These are phyloP conservation scores for Stentor coeruleus DNA, from an alignment of 73 alveolate genomes.

Conservation along the genomic window DNA sequence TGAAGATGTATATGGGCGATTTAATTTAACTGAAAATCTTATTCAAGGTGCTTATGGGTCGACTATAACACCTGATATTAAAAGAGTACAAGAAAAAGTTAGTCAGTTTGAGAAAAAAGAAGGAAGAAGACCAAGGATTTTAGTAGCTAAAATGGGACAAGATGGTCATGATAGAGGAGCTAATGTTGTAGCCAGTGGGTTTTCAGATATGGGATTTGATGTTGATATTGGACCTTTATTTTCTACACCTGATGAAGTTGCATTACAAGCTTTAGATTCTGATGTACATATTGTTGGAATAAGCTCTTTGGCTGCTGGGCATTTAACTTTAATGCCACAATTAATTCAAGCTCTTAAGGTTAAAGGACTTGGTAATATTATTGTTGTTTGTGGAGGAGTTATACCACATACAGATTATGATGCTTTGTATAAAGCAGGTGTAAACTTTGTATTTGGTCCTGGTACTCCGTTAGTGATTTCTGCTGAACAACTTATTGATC, in stretches of 20 bases:
- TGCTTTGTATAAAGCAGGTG: constrained; percentile 53
- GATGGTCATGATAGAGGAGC: constrained; percentile 82
- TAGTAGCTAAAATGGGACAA: constrained; percentile 68
- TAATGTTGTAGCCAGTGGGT: constrained; percentile 66
- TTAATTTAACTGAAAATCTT: constrained; percentile 43
- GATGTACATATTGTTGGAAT: constrained; percentile 71
- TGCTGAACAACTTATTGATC: constrained; percentile 40
- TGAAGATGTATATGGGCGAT: constrained; percentile 60
- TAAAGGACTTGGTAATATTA: constrained; percentile 52
- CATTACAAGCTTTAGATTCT: constrained; percentile 60
- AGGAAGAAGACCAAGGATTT: constrained; percentile 68
- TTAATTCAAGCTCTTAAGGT: constrained; percentile 40
- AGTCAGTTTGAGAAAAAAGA: constrained; percentile 51
- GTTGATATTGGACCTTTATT: constrained; percentile 72
- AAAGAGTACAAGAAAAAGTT: constrained; percentile 33
- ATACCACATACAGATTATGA: constrained; percentile 63
- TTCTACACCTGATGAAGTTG: constrained; percentile 71
- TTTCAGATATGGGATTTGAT: constrained; percentile 71
- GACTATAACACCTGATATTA: constrained; percentile 37
- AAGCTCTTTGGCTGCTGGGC: constrained; percentile 71
- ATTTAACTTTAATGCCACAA: constrained; percentile 56
- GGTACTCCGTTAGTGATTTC: constrained; percentile 57
- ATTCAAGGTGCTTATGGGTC: constrained; percentile 59
- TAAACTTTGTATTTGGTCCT: constrained; percentile 58
- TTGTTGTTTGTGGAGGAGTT: constrained; percentile 62